Percentiles rank a stretch among this genome's conserved stretches.
These are phyloP conservation scores for Schizophyllum commune DNA, from an alignment of 1,284 basidiomycete genomes.

Conservation along the genomic window DNA sequence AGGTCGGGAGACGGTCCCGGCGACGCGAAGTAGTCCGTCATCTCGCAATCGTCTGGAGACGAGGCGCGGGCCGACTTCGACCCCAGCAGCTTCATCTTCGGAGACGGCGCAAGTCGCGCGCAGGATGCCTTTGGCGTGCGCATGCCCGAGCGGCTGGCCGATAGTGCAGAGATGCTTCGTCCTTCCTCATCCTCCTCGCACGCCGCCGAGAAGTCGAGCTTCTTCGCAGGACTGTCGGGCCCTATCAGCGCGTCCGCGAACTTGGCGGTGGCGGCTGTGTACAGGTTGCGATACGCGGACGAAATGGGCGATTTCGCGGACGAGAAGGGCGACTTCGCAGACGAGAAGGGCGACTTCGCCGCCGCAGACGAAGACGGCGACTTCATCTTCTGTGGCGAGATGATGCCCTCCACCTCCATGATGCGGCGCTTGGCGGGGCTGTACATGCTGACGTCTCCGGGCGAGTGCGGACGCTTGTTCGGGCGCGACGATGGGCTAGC, in stretches of 20 bases:
- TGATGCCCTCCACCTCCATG: slow-evolving; percentile 47
- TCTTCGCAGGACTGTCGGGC: slow-evolving; percentile 36
- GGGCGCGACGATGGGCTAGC: slow-evolving; percentile 6
- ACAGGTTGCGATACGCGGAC: not conserved
- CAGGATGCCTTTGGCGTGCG: not conserved
- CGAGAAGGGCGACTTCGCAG: slow-evolving; percentile 18
- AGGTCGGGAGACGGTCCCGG: not conserved
- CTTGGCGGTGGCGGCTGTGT: slow-evolving; percentile 1
- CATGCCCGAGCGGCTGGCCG: not conserved
- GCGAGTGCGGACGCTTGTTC: slow-evolving; percentile 21
- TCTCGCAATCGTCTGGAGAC: not conserved
- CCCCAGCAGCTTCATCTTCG: not conserved
- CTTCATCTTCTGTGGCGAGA: slow-evolving; percentile 28
- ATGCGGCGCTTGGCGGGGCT: slow-evolving; percentile 56
- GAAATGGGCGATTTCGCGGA: not conserved
- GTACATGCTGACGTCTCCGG: slow-evolving; percentile 8
- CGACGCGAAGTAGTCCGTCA: not conserved
- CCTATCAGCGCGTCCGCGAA: slow-evolving; percentile 22
- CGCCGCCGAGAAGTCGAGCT: slow-evolving; percentile 34
- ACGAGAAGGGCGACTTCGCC: slow-evolving; percentile 18
- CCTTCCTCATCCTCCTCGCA: not conserved
- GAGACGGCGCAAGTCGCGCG: not conserved
- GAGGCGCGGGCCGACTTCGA: not conserved
- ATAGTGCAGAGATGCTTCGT: not conserved
- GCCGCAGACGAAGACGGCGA: slow-evolving; percentile 21